Percentiles rank a stretch among this genome's conserved stretches.
Evolutionary conservation across 805 yeast genomes (phyloP).

Genomic region (Saturnispora quitensis): DNA sequence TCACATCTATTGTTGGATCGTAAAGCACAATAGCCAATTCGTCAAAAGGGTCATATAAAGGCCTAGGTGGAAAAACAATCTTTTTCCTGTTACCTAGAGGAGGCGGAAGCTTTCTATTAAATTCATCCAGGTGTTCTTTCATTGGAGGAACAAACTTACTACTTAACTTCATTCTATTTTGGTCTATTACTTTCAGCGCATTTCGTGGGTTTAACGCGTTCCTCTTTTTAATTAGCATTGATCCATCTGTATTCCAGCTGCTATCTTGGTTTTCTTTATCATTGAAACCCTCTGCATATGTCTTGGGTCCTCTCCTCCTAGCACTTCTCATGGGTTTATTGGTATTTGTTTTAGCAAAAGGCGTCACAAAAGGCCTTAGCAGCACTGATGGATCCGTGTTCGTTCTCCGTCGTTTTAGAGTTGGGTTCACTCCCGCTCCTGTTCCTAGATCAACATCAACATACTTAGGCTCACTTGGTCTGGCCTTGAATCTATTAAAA

Average conservation of each 20-base stretch:
- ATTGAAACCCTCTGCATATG: constrained; percentile 32
- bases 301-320: constrained; percentile 28
- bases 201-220: constrained; percentile 59
- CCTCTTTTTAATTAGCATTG: constrained; percentile 24
- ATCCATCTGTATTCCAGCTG: constrained; percentile 15
- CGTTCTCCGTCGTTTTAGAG: constrained; percentile 45
- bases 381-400: constrained; percentile 44
- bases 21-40: constrained; percentile 91
- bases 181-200: constrained; percentile 32
- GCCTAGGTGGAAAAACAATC: constrained; percentile 68
- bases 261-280: constrained; percentile 15
- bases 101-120: constrained; percentile 55
- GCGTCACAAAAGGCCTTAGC: constrained; percentile 63
- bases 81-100: constrained; percentile 76
- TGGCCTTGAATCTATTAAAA: constrained; percentile 12
- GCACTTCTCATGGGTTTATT: constrained; percentile 18
- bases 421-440: constrained; percentile 59
- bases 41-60: constrained; percentile 89
- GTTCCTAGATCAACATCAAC: constrained; percentile 43
- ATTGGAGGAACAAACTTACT: constrained; percentile 58
- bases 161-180: constrained; percentile 33
- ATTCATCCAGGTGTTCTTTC: constrained; percentile 27
- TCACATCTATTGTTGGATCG: constrained; percentile 83
- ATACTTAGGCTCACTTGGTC: constrained; percentile 13
- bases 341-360: constrained; percentile 30